Conservation (phyloP, 2,329 filamentous ascomycete genomes). For the Colletotrichum costaricense region DNA sequence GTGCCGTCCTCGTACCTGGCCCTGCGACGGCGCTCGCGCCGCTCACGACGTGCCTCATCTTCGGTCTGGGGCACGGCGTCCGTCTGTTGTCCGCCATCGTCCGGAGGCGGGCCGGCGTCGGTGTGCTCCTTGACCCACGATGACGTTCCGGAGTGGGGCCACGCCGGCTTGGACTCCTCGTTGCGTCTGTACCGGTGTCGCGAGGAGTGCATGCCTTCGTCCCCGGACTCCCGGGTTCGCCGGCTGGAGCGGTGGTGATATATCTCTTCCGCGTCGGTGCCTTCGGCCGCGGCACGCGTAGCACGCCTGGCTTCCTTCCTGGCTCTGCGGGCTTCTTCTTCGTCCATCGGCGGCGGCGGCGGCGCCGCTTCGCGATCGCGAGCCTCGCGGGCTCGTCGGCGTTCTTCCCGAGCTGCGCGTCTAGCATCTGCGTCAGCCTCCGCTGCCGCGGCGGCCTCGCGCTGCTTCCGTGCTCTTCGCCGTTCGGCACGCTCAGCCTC, state of each 20-base stretch:
- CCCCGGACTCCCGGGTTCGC: conserved; percentile 54
- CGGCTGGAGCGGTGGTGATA: conserved; percentile 50
- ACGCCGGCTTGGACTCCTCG: conserved; percentile 51
- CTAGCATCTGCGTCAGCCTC: conserved; percentile 62
- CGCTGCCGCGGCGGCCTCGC: conserved; percentile 54
- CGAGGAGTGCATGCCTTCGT: conserved; percentile 58
- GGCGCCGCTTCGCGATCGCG: conserved; percentile 41
- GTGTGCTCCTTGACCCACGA: conserved; percentile 76
- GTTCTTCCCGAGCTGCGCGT: conserved; percentile 57
- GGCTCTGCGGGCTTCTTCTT: conserved; percentile 65
- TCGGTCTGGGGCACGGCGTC: conserved; percentile 51
- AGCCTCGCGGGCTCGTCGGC: conserved; percentile 58
- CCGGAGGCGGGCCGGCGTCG: conserved; percentile 69
- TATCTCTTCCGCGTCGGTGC: conserved; percentile 51
- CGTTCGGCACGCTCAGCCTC: conserved; percentile 63
- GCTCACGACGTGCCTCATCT: conserved; percentile 62
- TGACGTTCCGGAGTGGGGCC: conserved; percentile 73
- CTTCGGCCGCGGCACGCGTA: conserved; percentile 43
- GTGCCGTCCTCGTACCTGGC: conserved; percentile 55
- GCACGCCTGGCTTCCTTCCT: conserved; percentile 65
- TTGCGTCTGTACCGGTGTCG: conserved; percentile 43
- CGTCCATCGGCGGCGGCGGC: conserved; percentile 47
- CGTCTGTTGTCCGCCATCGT: conserved; percentile 45
- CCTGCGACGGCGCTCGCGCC: conserved; percentile 57
- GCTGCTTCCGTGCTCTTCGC: conserved; percentile 60